Percentiles rank a stretch among this genome's conserved stretches.
Conservation (phyloP, 352 stramenopile genomes). For the Phytophthora pisi region DNA sequence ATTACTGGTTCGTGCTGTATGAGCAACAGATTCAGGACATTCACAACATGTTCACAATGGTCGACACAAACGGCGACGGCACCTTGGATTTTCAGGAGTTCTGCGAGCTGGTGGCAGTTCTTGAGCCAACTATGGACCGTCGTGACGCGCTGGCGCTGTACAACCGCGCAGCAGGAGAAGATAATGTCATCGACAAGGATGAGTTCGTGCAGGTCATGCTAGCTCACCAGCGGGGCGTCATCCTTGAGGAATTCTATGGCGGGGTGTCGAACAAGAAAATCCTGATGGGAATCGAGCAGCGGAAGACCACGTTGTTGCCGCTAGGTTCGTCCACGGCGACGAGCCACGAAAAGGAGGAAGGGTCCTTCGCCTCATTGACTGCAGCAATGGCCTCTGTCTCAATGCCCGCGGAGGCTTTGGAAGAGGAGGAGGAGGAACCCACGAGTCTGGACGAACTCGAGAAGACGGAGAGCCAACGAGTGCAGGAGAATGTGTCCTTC, state of each 20-base stretch:
- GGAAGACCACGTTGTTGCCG: constrained; percentile 44
- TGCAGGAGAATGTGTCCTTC: constrained; percentile 69
- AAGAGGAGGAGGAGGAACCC: constrained; percentile 44
- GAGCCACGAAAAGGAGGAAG: constrained; percentile 53
- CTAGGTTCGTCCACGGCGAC: constrained; percentile 15
- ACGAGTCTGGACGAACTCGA: constrained; percentile 13
- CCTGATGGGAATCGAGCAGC: constrained; percentile 51
- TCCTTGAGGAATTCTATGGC: constrained; percentile 70
- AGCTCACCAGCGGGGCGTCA: constrained; percentile 64
- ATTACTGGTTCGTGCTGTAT: constrained; percentile 78
- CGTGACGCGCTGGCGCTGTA: constrained; percentile 66
- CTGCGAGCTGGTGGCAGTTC: constrained; percentile 60
- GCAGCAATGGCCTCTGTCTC: constrained; percentile 50
- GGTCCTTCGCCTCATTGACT: constrained; percentile 60
- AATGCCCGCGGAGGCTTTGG: constrained; percentile 19
- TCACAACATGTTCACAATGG: constrained; percentile 68
- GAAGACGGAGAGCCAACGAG: constrained; percentile 20
- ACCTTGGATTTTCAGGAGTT: constrained; percentile 80
- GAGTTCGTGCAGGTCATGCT: constrained; percentile 84
- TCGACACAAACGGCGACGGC: constrained; percentile 76
- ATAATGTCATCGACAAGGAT: constrained; percentile 83
- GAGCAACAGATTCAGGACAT: constrained; percentile 82
- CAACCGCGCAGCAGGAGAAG: constrained; percentile 64
- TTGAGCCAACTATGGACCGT: constrained; percentile 72
- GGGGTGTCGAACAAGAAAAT: constrained; percentile 62